Conservation (phyloP, 164 flowering plant genomes). For the Nymphaea colorata region DNA sequence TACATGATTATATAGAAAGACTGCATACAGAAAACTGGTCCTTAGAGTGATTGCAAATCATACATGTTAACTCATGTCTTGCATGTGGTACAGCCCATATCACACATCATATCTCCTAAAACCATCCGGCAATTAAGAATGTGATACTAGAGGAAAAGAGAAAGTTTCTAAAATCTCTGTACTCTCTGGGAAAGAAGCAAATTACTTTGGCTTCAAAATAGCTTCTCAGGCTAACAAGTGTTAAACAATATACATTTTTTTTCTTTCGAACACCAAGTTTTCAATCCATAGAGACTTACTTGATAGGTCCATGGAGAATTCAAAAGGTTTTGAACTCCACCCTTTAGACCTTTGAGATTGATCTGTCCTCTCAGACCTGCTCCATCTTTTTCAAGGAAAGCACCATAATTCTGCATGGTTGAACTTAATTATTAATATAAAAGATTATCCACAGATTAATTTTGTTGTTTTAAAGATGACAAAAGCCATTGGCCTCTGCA, state of each 20-base stretch:
- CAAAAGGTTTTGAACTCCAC: slow-evolving; percentile 60
- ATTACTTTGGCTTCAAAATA: too few species aligned
- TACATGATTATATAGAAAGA: too few species aligned
- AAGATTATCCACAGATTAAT: slow-evolving; percentile 2
- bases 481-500: too few species aligned
- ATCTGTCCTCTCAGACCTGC: slow-evolving; percentile 73
- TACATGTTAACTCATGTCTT: too few species aligned
- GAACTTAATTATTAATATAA: slow-evolving; percentile 1
- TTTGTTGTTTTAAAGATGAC: neutral
- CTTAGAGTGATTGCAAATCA: too few species aligned
- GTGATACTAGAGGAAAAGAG: slow-evolving; percentile 4
- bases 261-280: neutral
- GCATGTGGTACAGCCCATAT: too few species aligned
- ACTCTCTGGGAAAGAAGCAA: neutral
- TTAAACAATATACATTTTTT: too few species aligned
- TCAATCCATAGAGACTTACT: slow-evolving; percentile 22
- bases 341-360: slow-evolving; percentile 47
- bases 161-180: neutral
- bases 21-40: too few species aligned
- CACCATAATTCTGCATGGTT: slow-evolving; percentile 70
- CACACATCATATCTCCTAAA: too few species aligned
- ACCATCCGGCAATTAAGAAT: too few species aligned
- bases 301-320: slow-evolving; percentile 64
- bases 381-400: slow-evolving; percentile 85
- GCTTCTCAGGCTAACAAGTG: too few species aligned